phyloP scores from a whole-genome alignment of 768 basidiomycete genomes.

The Tubosaeta sp. region DNA sequence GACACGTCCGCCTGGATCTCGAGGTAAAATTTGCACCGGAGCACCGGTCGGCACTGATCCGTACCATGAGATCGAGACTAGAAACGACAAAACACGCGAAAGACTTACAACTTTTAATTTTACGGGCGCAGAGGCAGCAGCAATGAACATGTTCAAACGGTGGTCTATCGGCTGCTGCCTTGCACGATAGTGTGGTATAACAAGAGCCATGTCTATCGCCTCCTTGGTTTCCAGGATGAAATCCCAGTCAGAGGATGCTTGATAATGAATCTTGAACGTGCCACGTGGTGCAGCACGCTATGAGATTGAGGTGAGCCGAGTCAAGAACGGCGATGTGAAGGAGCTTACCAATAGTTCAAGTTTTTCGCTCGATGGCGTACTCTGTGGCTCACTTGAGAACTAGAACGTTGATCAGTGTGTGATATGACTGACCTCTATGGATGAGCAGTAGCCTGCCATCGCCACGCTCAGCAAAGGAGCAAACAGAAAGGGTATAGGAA shows the following conservation, averaged over 20 bases:
- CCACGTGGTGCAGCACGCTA: constrained; percentile 38
- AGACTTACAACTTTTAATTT: constrained; percentile 71
- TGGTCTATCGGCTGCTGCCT: constrained; percentile 67
- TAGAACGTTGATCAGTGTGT: not conserved
- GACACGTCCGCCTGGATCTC: constrained; percentile 63
- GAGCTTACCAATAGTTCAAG: constrained; percentile 11
- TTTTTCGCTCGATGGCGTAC: constrained; percentile 19
- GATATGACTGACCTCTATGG: constrained; percentile 24
- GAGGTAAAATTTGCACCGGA: constrained; percentile 55
- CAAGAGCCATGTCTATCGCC: constrained; percentile 61
- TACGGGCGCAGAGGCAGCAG: constrained; percentile 46
- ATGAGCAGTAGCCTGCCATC: constrained; percentile 27
- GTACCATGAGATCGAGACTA: not conserved
- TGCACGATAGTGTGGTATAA: constrained; percentile 76
- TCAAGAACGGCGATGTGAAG: not conserved
- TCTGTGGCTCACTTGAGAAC: constrained; percentile 21
- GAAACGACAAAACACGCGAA: not conserved
- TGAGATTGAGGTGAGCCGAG: constrained; percentile 1
- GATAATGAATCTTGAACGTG: constrained; percentile 63
- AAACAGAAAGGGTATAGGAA: not conserved
- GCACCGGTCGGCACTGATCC: constrained; percentile 52
- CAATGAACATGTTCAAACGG: constrained; percentile 67
- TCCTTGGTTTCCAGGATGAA: constrained; percentile 53
- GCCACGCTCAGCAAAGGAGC: constrained; percentile 2
- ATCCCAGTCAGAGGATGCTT: constrained; percentile 59